Evolutionary conservation across 768 basidiomycete genomes (phyloP).

Genomic region (Gelatoporia subvermispora): DNA sequence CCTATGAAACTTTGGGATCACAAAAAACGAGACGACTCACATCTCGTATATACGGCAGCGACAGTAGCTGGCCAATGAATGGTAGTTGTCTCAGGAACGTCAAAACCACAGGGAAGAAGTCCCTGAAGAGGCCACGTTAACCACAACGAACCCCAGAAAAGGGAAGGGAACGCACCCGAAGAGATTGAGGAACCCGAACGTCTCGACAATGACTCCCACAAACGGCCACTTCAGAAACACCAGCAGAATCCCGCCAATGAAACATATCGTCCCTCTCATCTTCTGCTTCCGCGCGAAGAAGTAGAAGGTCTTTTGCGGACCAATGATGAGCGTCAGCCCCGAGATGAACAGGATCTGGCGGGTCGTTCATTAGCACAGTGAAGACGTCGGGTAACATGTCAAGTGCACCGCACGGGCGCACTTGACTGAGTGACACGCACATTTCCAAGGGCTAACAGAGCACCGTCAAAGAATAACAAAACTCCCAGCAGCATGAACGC

Average conservation of each 20-base stretch:
- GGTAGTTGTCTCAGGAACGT: conserved; percentile 96
- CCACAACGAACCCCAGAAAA: background rate
- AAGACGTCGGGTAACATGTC: too few species aligned
- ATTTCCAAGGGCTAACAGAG: conserved; percentile 94
- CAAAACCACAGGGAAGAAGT: conserved; percentile 98
- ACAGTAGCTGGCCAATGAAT: conserved; percentile 81
- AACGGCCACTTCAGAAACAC: conserved; percentile 97
- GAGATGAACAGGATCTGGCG: conserved; percentile 88
- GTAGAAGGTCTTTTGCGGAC: conserved; percentile 94
- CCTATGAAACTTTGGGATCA: background rate
- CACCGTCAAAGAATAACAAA: conserved; percentile 94
- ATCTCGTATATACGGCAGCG: conserved; percentile 80
- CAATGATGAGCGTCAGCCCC: conserved; percentile 94
- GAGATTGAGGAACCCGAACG: conserved; percentile 94
- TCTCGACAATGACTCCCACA: conserved; percentile 88
- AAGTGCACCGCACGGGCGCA: too few species aligned
- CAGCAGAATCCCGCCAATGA: conserved; percentile 84
- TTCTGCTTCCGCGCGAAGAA: conserved; percentile 97
- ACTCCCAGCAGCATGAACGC: conserved; percentile 97
- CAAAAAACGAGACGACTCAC: conserved; percentile 41
- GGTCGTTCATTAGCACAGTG: background rate
- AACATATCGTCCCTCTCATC: conserved; percentile 83
- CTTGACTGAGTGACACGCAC: conserved; percentile 47
- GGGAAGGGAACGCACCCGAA: conserved; percentile 70
- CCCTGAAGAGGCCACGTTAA: conserved; percentile 48